A percentile compares a stretch with the other conserved stretches of the same genome.
Conservation (phyloP, 2,329 filamentous ascomycete genomes). For the Hypoxylon sp. region DNA sequence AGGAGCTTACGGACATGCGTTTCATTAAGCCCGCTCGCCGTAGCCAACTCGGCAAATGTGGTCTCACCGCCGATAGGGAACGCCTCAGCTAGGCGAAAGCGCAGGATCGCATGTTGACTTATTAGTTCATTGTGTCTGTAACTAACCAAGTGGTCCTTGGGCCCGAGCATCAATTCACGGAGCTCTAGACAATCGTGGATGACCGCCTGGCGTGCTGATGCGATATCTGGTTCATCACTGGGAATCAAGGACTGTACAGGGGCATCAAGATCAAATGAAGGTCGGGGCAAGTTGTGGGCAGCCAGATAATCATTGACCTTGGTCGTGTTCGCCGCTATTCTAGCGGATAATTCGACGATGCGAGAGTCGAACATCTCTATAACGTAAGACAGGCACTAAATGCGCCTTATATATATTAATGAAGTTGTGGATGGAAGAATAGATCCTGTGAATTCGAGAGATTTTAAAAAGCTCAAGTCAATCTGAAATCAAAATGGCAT, state of each 20-base stretch:
- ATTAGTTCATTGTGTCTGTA: conserved; percentile 33
- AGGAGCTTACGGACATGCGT: conserved; percentile 23
- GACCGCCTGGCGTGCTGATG: conserved; percentile 29
- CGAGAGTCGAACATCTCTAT: conserved; percentile 25
- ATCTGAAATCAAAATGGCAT: too few relatives aligned
- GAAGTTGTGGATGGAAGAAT: background rate
- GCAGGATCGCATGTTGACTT: conserved; percentile 26
- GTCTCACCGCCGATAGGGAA: conserved; percentile 38
- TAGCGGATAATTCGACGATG: conserved; percentile 24
- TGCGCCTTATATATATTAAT: background rate
- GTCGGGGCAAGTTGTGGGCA: conserved; percentile 36
- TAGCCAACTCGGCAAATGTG: conserved; percentile 38
- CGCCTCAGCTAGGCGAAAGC: conserved; percentile 34
- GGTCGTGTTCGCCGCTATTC: conserved; percentile 44
- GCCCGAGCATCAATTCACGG: conserved; percentile 40
- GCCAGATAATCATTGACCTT: conserved; percentile 42
- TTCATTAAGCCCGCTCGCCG: conserved; percentile 20
- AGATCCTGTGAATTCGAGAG: too few relatives aligned
- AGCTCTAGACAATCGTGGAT: conserved; percentile 42
- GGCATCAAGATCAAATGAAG: conserved; percentile 41
- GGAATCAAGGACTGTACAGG: conserved; percentile 27
- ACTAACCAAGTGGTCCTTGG: conserved; percentile 41
- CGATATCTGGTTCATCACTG: conserved; percentile 17
- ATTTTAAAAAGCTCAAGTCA: too few relatives aligned
- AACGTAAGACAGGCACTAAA: background rate